phyloP scores from a whole-genome alignment of 192 early-diverging fungal genomes.

The Hyaloraphidium curvatum region DNA sequence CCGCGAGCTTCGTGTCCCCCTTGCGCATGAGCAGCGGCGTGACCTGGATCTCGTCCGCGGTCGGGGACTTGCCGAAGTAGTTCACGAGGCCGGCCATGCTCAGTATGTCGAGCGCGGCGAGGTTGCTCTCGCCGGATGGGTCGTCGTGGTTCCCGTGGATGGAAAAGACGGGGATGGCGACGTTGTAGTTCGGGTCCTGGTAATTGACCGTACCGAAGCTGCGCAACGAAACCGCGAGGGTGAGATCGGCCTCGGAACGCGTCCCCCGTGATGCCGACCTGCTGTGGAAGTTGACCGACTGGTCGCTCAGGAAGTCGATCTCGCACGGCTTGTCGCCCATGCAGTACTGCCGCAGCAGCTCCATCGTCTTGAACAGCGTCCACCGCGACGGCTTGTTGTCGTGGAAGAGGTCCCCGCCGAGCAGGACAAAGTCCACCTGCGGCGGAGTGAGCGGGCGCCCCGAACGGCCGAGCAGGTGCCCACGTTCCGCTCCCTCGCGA shows the following conservation, averaged over 20 bases:
- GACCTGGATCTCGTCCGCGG: conserved; percentile 56
- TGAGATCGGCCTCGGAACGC: not conserved
- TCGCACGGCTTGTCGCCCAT: conserved; percentile 43
- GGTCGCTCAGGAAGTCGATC: conserved; percentile 61
- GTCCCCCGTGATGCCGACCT: too few species aligned
- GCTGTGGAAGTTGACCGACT: conserved; percentile 48
- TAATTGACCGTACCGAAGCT: conserved; percentile 58
- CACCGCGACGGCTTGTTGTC: conserved; percentile 79
- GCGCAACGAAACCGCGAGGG: not conserved
- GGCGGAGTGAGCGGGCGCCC: not conserved
- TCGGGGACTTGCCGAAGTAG: conserved; percentile 66
- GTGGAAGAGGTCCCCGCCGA: conserved; percentile 93
- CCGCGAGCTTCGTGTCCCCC: conserved; percentile 47
- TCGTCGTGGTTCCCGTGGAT: conserved; percentile 98
- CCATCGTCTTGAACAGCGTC: conserved; percentile 45
- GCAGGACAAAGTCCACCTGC: conserved; percentile 72
- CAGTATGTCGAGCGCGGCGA: conserved; percentile 69
- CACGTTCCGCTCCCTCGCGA: conserved; percentile 41
- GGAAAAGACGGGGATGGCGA: conserved; percentile 72
- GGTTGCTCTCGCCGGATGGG: conserved; percentile 64
- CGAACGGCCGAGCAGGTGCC: not conserved
- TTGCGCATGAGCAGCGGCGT: conserved; percentile 69
- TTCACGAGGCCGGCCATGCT: conserved; percentile 65
- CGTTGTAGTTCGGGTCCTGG: conserved; percentile 68
- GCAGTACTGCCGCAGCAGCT: conserved; percentile 43